Evolutionary conservation across 2,329 filamentous ascomycete species (phyloP), one percentile per base, ranked within the genome.

Genomic region (Hypoxylon sp.): DNA sequence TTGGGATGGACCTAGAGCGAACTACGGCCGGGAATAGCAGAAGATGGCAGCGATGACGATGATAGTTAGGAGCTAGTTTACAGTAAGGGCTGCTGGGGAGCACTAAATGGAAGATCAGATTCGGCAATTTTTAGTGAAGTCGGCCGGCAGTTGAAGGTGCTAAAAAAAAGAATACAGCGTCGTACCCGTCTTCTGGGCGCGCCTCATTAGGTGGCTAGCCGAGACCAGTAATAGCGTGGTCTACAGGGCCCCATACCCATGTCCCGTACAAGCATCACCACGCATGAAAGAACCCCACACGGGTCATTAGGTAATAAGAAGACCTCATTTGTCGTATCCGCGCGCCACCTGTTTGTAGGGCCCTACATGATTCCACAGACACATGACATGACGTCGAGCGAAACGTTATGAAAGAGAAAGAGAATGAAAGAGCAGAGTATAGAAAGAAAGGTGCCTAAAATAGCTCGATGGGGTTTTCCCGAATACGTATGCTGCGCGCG

Each of bases 331-430:
- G 50, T 22, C 35, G 44, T 27, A 22, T 64, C 27, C 20, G 22
- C 48, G 37, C 31, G 27, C 17, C 5, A 17, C 10, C 10, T 20
- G 20, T 20, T 20, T 20, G 20, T 20, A 20, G 17, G 40, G 40
- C 40, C 40, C 17, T 48, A 48, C 55, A 57, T 57, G 37, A 57
- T 46, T 33, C 55, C 53, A 27, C n/a, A 46, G 35, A 50, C 50
- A 51, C 30, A 20, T 44, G 63, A 61, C 25, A 65, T 65, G 63
- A 65, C 63, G 63, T 65, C 51, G 53, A 31, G 31, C 13, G 25
- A 25, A 25, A 37, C 49, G 49, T 42, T 31, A 55, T 37, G 50
- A 33, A 22, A 40, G 35, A 20, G 48, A 44, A 33, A 50, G 11
- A 30, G 30, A 58, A 57, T 46, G 40, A 25, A 44, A 49, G 22